Evolutionary conservation across 139 green algal genomes (phyloP), one percentile per base, ranked within the genome.

Genomic region (Mesotaenium endlicherianum): DNA sequence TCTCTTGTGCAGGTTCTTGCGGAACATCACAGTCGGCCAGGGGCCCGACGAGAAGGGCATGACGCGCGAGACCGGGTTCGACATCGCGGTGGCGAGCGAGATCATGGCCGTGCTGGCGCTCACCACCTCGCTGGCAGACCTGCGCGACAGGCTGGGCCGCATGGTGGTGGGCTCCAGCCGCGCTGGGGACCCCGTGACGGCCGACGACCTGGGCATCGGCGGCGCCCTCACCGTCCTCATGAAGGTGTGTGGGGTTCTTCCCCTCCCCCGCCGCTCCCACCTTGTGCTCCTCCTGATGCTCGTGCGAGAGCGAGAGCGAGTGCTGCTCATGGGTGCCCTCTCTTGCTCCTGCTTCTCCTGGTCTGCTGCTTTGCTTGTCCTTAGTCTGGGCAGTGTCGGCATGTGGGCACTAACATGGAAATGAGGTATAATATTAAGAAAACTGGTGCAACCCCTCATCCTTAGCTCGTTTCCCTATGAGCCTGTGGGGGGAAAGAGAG

Each of bases 81-180:
- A 99, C 93, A 99, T 99, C 83, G 88, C 93, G 11, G 97, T 98
- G 5, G 92, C 90, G 70, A 89, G 74, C 49, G 88, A 91, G 75
- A 83, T 88, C 44, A 99, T 99, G 97, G 97, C 97, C n/a, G 94
- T 99, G 81, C 92, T 99, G 68, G 97, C 95, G 20, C 83, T 99
- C 76, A 90, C 93, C 34, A 94, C 91, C 3, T 91, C 88, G 75
- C 84, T 98, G 53, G 50, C 31, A 26, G 96, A 99, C 91, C 96
- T 99, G 77, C 89, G 95, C 2, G 91, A 95, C 72, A 85, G 96
- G 8, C 91, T 98, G 58, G 96, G 83, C 38, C 30, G 77, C 83
- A 99, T 99, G 93, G 95, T 98, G 39, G 86, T 98, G 0, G 95
- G 81, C 64, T 93, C 86, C 79, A 88, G 81, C 86, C 89, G 80